These are phyloP conservation scores for Aspergillus puulaauensis DNA, from an alignment of 2,329 filamentous ascomycete genomes.

Conservation along the genomic window DNA sequence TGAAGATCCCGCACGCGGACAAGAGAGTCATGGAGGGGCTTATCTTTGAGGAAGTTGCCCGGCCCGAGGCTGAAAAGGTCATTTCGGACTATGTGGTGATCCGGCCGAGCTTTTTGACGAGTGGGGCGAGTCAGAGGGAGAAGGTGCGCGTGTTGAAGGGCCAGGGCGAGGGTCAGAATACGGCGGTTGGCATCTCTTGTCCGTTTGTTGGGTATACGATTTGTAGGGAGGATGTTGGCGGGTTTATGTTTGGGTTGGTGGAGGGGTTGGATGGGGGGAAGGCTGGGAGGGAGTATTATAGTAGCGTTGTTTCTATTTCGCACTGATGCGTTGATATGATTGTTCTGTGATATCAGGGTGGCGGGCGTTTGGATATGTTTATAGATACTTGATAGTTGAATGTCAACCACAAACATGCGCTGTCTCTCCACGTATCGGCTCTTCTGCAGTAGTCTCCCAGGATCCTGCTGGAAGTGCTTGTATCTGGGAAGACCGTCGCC, in stretches of 20 bases:
- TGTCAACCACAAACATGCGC: too few relatives aligned
- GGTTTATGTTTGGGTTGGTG: slow-evolving; percentile 31
- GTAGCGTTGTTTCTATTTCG: background rate
- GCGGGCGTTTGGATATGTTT: background rate
- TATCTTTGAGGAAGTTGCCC: slow-evolving; percentile 22
- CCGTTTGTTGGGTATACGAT: slow-evolving; percentile 35
- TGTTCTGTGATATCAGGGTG: background rate
- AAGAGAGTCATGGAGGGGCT: slow-evolving; percentile 35
- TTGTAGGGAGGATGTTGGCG: slow-evolving; percentile 34
- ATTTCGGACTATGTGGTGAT: slow-evolving; percentile 24
- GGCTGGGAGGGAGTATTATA: slow-evolving; percentile 2
- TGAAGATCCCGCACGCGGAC: slow-evolving; percentile 37
- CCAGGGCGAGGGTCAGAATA: slow-evolving; percentile 16
- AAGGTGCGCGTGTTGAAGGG: slow-evolving; percentile 31
- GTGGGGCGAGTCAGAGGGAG: slow-evolving; percentile 27
- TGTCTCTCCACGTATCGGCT: too few relatives aligned
- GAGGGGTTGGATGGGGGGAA: background rate
- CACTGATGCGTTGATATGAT: background rate
- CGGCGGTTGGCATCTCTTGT: background rate
- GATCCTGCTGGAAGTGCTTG: too few relatives aligned
- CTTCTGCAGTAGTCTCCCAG: too few relatives aligned
- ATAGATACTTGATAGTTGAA: background rate
- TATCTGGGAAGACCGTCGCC: too few relatives aligned
- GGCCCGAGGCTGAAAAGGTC: slow-evolving; percentile 19
- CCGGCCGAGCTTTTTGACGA: slow-evolving; percentile 34